These are phyloP conservation scores for Phialophora expanda DNA, from an alignment of 2,329 filamentous ascomycete genomes.

Conservation along the genomic window DNA sequence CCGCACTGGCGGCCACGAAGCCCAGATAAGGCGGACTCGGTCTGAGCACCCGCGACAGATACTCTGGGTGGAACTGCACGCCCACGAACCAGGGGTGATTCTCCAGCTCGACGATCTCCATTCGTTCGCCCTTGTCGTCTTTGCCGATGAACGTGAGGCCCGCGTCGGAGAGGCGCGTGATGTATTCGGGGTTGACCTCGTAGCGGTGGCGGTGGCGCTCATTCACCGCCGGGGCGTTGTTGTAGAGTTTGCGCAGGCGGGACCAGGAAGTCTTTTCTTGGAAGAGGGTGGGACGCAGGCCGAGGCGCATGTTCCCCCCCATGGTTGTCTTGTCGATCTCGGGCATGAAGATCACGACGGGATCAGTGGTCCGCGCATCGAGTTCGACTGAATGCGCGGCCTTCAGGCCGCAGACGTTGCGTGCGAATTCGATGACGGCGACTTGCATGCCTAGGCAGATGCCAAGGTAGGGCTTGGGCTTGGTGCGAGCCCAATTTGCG, in stretches of 20 bases:
- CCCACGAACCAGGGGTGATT: constrained; percentile 85
- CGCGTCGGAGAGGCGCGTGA: constrained; percentile 68
- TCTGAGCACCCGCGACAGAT: constrained; percentile 73
- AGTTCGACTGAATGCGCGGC: constrained; percentile 64
- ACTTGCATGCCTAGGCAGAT: constrained; percentile 94
- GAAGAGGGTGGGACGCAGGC: constrained; percentile 75
- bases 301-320: constrained; percentile 87
- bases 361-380: constrained; percentile 63
- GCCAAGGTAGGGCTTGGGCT: constrained; percentile 81
- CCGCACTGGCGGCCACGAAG: constrained; percentile 78
- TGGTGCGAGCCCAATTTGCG: constrained; percentile 83
- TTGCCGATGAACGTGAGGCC: constrained; percentile 80
- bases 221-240: constrained; percentile 54
- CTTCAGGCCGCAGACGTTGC: constrained; percentile 71
- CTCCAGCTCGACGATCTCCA: constrained; percentile 82
- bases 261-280: constrained; percentile 78
- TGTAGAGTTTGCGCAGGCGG: constrained; percentile 75
- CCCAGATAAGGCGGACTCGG: constrained; percentile 80
- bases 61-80: constrained; percentile 90
- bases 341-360: constrained; percentile 89
- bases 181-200: constrained; percentile 82
- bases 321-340: constrained; percentile 77
- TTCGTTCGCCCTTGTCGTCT: constrained; percentile 76
- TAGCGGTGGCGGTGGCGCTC: constrained; percentile 90
- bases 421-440: constrained; percentile 85